Conservation (phyloP, 148 eudicot genomes). For the Rhododendron mucronatum region DNA sequence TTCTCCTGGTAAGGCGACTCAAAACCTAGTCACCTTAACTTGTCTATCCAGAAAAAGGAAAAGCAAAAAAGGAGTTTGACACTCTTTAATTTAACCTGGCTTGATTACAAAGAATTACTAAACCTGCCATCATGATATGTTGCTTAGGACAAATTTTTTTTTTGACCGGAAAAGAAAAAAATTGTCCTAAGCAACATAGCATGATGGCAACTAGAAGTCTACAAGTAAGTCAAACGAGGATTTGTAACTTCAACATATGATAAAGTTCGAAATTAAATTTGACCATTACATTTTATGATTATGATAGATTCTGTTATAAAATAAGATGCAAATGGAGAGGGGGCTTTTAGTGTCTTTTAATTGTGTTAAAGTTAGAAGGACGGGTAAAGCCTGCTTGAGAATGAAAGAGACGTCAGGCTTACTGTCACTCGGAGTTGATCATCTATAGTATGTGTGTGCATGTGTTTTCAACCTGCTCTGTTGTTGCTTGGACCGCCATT, state of each 20-base stretch:
- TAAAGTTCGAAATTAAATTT: background rate
- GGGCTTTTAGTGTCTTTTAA: background rate
- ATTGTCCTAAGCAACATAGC: too few relatives aligned
- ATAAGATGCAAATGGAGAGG: background rate
- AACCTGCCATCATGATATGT: background rate
- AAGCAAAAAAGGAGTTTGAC: background rate
- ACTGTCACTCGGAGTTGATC: background rate
- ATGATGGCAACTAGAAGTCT: background rate
- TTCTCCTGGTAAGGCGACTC: background rate
- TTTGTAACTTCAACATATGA: background rate
- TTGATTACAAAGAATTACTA: background rate
- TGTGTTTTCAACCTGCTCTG: background rate
- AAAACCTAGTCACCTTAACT: background rate
- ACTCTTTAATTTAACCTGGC: background rate
- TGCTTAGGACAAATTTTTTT: background rate
- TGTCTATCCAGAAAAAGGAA: background rate
- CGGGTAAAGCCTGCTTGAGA: background rate
- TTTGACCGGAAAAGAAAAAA: too few relatives aligned
- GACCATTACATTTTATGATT: background rate
- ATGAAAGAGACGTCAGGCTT: background rate
- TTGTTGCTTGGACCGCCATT: background rate
- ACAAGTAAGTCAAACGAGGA: background rate
- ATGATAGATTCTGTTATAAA: background rate
- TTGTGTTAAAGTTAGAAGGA: background rate
- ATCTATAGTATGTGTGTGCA: background rate